Evolutionary conservation across 208 protist genomes (phyloP), one percentile per base, ranked within the genome.

Genomic region (Endotrypanum monterogeii): DNA sequence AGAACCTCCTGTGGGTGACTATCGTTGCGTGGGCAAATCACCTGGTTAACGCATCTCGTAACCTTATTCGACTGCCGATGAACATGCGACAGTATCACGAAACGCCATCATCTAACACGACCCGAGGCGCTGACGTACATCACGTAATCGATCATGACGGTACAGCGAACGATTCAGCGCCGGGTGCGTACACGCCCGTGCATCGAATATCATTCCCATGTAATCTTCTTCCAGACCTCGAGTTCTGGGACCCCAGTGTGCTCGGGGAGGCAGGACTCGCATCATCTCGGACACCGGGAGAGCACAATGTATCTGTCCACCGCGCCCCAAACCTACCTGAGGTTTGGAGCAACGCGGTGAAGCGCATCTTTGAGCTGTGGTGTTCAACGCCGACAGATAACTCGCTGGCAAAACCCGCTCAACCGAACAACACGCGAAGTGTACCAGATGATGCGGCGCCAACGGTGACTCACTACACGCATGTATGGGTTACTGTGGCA

Each of bases 11-110:
- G 41, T 85, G 78, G 74, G 78, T 82, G 3, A 83, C 87, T 35
- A 44, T 90, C 46, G 76, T 69, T 14, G 80, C 79, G 54, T 94
- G 89, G 89, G 73, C 85, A 4, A 66, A 82, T 20, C 85, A 89
- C 52, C 32, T 94, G 65, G 88, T 80, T 46, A 56, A 57, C 51
- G 83, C 82, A 32, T 90, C 80, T 16, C 71, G 77, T 35, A 76
- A 69, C 12, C 70, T 61, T 1, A 56, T 94, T 2, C n/a, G 14
- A 8, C 67, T 88, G 4, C 81, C 76, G 16, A 67, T 68, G 1
- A 16, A 0, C 11, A 28, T 81, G 50, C 66, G 32, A n/a, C 66
- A 58, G 20, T 55, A 56, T 32, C 14, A 57, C 28, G 5, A 25
- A 25, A 5, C 65, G 65, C 39, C 65, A 4, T 18, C 65, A 39